These are phyloP conservation scores for Zelopaecilomyces penicillatus DNA, from an alignment of 2,329 filamentous ascomycete species.

Conservation along the genomic window DNA sequence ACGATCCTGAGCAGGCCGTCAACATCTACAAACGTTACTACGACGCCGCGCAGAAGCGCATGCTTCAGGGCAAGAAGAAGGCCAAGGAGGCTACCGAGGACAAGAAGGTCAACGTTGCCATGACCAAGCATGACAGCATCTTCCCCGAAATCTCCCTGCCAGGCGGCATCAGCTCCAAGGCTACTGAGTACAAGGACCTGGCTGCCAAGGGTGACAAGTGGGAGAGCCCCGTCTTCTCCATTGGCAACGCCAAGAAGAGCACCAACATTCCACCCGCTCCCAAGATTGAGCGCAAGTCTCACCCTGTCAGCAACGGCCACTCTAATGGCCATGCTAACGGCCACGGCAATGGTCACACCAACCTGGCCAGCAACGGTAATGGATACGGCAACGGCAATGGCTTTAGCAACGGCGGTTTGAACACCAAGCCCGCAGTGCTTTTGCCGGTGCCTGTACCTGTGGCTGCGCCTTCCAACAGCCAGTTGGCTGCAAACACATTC, in stretches of 20 bases:
- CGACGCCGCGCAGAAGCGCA: conserved; percentile 62
- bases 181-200: conserved; percentile 84
- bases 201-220: conserved; percentile 83
- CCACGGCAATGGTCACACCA: conserved; percentile 13
- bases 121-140: conserved; percentile 70
- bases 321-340: conserved; percentile 11
- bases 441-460: too few relatives aligned
- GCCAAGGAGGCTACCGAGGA: conserved; percentile 51
- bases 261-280: conserved; percentile 58
- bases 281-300: conserved; percentile 39
- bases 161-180: conserved; percentile 78
- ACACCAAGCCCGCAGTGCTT: too few relatives aligned
- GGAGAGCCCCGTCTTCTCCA: conserved; percentile 89
- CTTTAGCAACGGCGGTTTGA: too few relatives aligned
- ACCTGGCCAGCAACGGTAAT: conserved; percentile 1
- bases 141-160: conserved; percentile 84
- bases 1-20: conserved; percentile 60
- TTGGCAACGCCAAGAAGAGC: conserved; percentile 69
- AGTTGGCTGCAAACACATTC: too few relatives aligned
- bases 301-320: conserved; percentile 8
- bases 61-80: conserved; percentile 72
- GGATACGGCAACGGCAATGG: conserved; percentile 15
- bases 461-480: too few relatives aligned
- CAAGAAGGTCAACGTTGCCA: conserved; percentile 53
- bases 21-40: conserved; percentile 86